phyloP scores from a whole-genome alignment of 2,329 filamentous ascomycete species.

The Rhynchosporium agropyri region DNA sequence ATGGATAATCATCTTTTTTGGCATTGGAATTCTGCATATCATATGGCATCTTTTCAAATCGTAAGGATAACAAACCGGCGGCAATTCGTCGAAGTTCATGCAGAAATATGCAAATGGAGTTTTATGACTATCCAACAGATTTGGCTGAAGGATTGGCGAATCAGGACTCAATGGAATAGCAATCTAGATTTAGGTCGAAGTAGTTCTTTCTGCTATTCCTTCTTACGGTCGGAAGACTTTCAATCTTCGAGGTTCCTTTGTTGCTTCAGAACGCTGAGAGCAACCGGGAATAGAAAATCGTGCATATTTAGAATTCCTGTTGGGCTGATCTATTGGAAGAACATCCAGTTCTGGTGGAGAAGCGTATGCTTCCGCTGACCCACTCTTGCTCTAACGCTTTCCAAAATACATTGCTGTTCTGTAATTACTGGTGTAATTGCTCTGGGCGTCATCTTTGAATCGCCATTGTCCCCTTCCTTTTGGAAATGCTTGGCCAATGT shows the following conservation, averaged over 20 bases:
- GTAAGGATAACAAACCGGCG: background rate
- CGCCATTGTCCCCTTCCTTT: background rate
- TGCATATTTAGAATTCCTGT: slow-evolving; percentile 13
- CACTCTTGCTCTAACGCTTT: background rate
- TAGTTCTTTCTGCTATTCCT: background rate
- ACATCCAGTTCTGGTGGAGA: background rate
- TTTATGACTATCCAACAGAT: background rate
- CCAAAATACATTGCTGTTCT: slow-evolving; percentile 2
- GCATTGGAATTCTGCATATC: background rate
- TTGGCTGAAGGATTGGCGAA: background rate
- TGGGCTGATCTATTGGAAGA: background rate
- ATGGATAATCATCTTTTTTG: background rate
- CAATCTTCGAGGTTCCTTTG: background rate
- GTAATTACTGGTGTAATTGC: background rate
- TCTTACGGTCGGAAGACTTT: background rate
- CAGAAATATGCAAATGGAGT: slow-evolving; percentile 3
- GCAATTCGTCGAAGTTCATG: background rate
- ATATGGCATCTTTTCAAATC: background rate
- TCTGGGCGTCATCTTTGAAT: background rate
- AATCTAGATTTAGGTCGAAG: slow-evolving; percentile 4
- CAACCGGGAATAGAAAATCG: background rate
- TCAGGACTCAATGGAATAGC: background rate
- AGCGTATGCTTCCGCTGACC: slow-evolving; percentile 7
- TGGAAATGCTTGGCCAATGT: background rate
- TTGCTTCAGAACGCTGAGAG: background rate